Evolutionary conservation across 768 basidiomycete genomes (phyloP).

Genomic region (Lentinula guzmanii): DNA sequence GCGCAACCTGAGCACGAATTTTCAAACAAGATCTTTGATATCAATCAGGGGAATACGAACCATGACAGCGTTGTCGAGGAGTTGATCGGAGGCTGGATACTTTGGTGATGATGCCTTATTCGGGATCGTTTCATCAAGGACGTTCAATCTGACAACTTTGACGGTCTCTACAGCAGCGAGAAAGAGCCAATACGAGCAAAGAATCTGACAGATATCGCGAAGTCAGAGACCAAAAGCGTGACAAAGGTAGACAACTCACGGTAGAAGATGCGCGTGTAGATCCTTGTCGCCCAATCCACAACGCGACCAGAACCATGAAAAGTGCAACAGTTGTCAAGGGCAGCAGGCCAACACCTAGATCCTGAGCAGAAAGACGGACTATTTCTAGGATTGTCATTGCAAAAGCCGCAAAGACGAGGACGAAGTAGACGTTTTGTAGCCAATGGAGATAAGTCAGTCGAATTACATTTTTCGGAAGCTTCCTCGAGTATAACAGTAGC

Average conservation of each 20-base stretch:
- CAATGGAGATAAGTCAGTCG: conserved; percentile 10
- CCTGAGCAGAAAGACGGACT: conserved; percentile 17
- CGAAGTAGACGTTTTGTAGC: conserved; percentile 19
- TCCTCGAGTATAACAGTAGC: conserved; percentile 2
- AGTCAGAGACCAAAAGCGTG: background rate
- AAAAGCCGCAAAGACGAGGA: conserved; percentile 17
- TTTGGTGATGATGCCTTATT: background rate
- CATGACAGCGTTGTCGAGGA: conserved; percentile 7
- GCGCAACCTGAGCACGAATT: background rate
- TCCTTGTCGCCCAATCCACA: conserved; percentile 1
- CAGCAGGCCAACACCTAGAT: conserved; percentile 22
- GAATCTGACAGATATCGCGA: background rate
- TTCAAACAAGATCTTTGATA: background rate
- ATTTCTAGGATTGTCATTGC: conserved; percentile 25
- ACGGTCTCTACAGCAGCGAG: background rate
- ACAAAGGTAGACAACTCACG: background rate
- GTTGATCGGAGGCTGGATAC: conserved; percentile 4
- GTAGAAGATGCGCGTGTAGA: background rate
- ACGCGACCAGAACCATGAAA: conserved; percentile 6
- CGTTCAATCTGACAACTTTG: conserved; percentile 5
- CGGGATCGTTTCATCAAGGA: conserved; percentile 4
- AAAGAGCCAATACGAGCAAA: conserved; percentile 3
- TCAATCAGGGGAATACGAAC: background rate
- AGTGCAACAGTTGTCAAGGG: conserved; percentile 18
- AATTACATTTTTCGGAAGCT: background rate